Base-by-base conservation (phyloP, 2,329 filamentous ascomycete genomes). In the Botrytis hyacinthi region DNA sequence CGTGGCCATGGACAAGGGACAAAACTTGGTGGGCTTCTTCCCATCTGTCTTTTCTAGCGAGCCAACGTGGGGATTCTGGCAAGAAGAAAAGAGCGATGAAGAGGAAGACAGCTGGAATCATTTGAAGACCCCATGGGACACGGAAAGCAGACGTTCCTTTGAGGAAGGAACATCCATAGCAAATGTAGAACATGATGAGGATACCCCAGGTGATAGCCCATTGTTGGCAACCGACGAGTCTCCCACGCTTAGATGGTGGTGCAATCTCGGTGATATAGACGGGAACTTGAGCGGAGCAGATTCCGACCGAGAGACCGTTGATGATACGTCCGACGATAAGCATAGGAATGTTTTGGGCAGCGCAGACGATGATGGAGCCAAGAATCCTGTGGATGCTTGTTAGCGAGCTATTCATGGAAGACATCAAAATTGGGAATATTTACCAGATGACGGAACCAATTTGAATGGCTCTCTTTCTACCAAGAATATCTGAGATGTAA, bases 141-240 rank as follows among this genome's bases (percentile, higher is more conserved):
- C 90, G 84, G 84, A 91, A 92, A 0, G 89, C 87, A 3, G 86
- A 84, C 14, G 32, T 62, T 46, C 73, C 70, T n/a, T 74, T 73
- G 44, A 74, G 40, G 37, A 69, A 74, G 20, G 73, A 76, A 40
- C 73, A 76, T 10, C 90, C 92, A 78, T 90, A 87, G 37, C 87
- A 87, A 80, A 92, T 88, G 79, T 89, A 90, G 84, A 91, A 92
- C 89, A 91, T 91, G 82, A 91, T 89, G 74, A 91, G 79, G 75
- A 91, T 91, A 76, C 88, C 90, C 86, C 86, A 92, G 75, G 92
- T 92, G 48, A 73, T 73, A 75, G 77, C 78, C 76, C 79, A 91
- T 81, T 94, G 92, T 80, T 94, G 91, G 61, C 89, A 87, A 70
- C 91, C 89, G 26, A 94, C 90, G 48, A 94, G 85, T 61, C 89